These are phyloP conservation scores for Carex cristatella DNA, from an alignment of 176 grass and related monocot genomes.

Conservation along the genomic window DNA sequence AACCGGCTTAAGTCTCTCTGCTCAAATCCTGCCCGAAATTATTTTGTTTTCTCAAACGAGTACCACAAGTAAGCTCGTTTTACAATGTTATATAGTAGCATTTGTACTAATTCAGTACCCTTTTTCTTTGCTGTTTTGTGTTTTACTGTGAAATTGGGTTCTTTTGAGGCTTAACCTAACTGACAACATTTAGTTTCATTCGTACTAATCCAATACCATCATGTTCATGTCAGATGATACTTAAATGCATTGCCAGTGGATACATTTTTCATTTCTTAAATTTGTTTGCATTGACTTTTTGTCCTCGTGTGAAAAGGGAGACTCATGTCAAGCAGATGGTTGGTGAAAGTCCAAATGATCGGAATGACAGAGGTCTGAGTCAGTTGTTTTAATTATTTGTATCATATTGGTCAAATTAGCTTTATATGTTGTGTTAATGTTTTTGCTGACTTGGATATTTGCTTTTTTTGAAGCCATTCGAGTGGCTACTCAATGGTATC, in stretches of 20 bases:
- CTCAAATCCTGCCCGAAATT: slow-evolving; percentile 63
- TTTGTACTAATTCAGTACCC: background rate
- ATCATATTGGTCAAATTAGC: background rate
- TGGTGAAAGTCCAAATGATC: slow-evolving; percentile 93
- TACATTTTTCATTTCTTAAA: background rate
- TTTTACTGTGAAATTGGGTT: background rate
- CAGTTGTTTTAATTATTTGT: background rate
- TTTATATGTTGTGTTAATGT: background rate
- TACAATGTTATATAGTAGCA: background rate
- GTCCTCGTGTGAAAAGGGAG: slow-evolving; percentile 46
- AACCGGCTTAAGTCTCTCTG: slow-evolving; percentile 88
- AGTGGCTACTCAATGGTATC: slow-evolving; percentile 93
- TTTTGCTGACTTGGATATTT: background rate
- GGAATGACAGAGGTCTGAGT: slow-evolving; percentile 78
- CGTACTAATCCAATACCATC: background rate
- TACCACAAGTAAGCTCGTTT: slow-evolving; percentile 50
- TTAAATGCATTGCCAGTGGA: background rate
- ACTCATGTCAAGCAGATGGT: slow-evolving; percentile 96
- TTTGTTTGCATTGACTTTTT: background rate
- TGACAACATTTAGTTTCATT: background rate
- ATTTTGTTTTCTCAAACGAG: slow-evolving; percentile 91
- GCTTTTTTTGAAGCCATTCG: slow-evolving; percentile 53
- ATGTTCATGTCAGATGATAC: background rate
- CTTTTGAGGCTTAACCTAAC: background rate
- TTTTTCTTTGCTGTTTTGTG: background rate